Evolutionary conservation across 495 filamentous ascomycete genomes (phyloP).

Genomic region (Aspergillus panamensis): DNA sequence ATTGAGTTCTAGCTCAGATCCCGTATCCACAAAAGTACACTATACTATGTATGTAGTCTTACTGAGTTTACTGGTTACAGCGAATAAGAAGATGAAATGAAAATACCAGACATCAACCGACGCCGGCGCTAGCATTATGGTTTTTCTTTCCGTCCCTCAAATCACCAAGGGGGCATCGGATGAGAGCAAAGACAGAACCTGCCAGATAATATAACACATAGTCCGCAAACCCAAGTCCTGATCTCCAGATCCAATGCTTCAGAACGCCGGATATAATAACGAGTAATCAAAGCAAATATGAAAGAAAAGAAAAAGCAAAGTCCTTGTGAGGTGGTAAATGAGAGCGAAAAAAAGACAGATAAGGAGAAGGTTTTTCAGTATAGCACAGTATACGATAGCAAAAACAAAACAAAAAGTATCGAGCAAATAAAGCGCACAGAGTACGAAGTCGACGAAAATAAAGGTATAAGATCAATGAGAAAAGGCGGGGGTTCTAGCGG

Average conservation of each 20-base stretch:
- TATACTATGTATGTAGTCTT: too few relatives aligned
- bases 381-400: slow-evolving; percentile 23
- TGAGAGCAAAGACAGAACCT: slow-evolving; percentile 9
- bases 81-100: neutral
- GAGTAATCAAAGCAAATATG: slow-evolving; percentile 23
- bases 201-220: slow-evolving; percentile 23
- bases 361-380: slow-evolving; percentile 21
- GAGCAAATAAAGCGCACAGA: slow-evolving; percentile 18
- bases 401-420: slow-evolving; percentile 14
- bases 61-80: too few relatives aligned
- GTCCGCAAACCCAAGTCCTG: slow-evolving; percentile 27
- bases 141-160: slow-evolving; percentile 21
- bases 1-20: too few relatives aligned
- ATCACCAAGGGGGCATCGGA: slow-evolving; percentile 18
- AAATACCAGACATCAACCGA: slow-evolving; percentile 12
- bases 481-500: slow-evolving; percentile 27
- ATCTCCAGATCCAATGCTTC: slow-evolving; percentile 39
- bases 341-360: slow-evolving; percentile 15
- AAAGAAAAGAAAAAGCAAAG: slow-evolving; percentile 26
- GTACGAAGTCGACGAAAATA: slow-evolving; percentile 16
- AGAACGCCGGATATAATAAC: slow-evolving; percentile 30
- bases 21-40: too few relatives aligned
- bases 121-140: slow-evolving; percentile 23
- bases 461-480: slow-evolving; percentile 18
- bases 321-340: slow-evolving; percentile 23